Base-by-base conservation (phyloP, 192 early-diverging fungal species). In the Rhizophagus clarus region DNA sequence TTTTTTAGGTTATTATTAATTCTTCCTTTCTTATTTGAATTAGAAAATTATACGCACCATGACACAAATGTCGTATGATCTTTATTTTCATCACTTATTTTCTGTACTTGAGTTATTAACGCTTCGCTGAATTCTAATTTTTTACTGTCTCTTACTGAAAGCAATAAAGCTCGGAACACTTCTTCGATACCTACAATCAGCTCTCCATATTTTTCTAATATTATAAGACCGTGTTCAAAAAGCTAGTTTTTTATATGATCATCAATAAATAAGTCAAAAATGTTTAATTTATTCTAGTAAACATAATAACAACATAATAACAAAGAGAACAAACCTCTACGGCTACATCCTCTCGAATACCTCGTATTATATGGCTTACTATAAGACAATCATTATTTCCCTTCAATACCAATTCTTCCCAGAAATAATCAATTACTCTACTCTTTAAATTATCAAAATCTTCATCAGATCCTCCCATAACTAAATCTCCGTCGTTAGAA, bases 361-460 rank as follows among this genome's bases (percentile, higher is more conserved):
- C 77, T 49, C 49, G n/a, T 51, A 79, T 45, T 26, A 79, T 31
- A 40, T 56, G 15, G 6, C 42, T 71, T 15, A 79, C 17, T 22
- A 61, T 14, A 37, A 32, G 10, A 62, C 63, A 24, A 61, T 79
- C 77, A 1, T 60, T 20, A 34, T 71, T 40, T 37, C 6, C 9
- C 8, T 79, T 29, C 32, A 70, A 70, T 12, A 79, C 42, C 26
- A 79, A 28, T 37, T 79, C 49, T 71, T 79, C 32, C 77, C 77
- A 79, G n/a, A 79, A 51, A 28, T 60, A 79, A 14, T 79, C 29
- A 22, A 71, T 71, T 17, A 79, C 40, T 6, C n/a, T 22, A 29
- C 29, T 47, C 61, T 63, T 76, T 14, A 61, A 34, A 61, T 20
- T 62, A 9, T 24, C 15, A 3, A 42, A 8, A 31, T 26, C 74